These are phyloP conservation scores for Ustilago xerochloae DNA, from an alignment of 1,284 basidiomycete species.

Conservation along the genomic window DNA sequence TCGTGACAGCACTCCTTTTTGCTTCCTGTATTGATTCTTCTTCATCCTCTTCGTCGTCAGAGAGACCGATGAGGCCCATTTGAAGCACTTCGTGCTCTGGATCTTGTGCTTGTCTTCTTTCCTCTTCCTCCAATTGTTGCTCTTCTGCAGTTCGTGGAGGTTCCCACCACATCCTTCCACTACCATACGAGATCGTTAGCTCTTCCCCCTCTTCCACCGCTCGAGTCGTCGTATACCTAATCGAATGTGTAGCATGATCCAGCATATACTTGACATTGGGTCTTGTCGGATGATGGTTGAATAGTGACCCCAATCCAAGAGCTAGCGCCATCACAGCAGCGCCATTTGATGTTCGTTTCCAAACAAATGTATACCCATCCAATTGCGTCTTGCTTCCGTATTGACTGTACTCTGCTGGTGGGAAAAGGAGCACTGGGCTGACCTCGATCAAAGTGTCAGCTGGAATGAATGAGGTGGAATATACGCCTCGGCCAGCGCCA, in stretches of 20 bases:
- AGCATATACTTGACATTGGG: slow-evolving; percentile 80
- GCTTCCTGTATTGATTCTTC: not conserved
- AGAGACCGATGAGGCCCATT: slow-evolving; percentile 24
- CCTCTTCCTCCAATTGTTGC: slow-evolving; percentile 7
- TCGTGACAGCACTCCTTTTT: not conserved
- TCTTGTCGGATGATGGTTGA: slow-evolving; percentile 76
- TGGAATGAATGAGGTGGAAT: slow-evolving; percentile 33
- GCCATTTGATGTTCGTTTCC: slow-evolving; percentile 71
- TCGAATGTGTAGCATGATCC: slow-evolving; percentile 72
- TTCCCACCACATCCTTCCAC: slow-evolving; percentile 66
- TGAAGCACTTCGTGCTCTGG: slow-evolving; percentile 1
- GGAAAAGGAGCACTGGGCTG: slow-evolving; percentile 85
- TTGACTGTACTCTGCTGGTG: slow-evolving; percentile 71
- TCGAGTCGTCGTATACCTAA: slow-evolving; percentile 76
- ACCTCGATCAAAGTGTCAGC: slow-evolving; percentile 80
- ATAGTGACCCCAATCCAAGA: slow-evolving; percentile 83
- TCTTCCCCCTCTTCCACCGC: slow-evolving; percentile 76
- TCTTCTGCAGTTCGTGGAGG: slow-evolving; percentile 9
- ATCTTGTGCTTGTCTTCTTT: slow-evolving; percentile 5
- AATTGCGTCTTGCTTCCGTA: slow-evolving; percentile 74
- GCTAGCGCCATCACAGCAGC: slow-evolving; percentile 78
- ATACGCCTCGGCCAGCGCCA: slow-evolving; percentile 50
- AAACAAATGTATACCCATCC: slow-evolving; percentile 87
- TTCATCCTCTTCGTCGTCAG: slow-evolving; percentile 12
- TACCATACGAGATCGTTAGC: slow-evolving; percentile 81